A percentile compares a stretch with the other conserved stretches of the same genome.
Evolutionary conservation across 495 filamentous ascomycete genomes (phyloP).

Genomic region (Apiosordaria backusii): DNA sequence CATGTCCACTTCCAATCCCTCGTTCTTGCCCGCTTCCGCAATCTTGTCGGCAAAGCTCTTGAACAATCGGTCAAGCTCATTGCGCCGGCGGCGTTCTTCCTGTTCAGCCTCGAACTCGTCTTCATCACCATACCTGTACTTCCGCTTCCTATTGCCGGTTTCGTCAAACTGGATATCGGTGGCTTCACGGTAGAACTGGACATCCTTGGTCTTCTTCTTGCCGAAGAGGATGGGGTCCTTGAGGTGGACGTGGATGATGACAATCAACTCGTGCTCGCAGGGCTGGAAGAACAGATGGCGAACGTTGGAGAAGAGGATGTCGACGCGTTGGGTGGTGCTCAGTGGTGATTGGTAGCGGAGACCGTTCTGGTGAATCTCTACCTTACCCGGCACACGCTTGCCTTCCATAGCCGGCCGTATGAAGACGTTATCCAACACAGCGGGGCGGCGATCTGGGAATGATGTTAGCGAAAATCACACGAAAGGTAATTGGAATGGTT

Average conservation of each 20-base stretch:
- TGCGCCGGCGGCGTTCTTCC: slow-evolving; percentile 85
- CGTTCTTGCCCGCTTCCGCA: slow-evolving; percentile 82
- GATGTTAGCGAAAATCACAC: slow-evolving; percentile 32
- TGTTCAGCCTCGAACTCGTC: slow-evolving; percentile 99
- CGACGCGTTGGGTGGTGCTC: slow-evolving; percentile 74
- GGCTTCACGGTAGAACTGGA: slow-evolving; percentile 97
- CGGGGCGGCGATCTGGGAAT: slow-evolving; percentile 72
- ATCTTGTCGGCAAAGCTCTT: slow-evolving; percentile 98
- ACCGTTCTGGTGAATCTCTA: slow-evolving; percentile 99
- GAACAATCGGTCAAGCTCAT: slow-evolving; percentile 91
- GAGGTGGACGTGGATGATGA: slow-evolving; percentile 95
- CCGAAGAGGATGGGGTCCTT: slow-evolving; percentile 98
- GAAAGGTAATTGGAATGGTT: not conserved
- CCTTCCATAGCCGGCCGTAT: slow-evolving; percentile 92
- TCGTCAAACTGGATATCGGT: slow-evolving; percentile 99
- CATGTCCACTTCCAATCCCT: slow-evolving; percentile 84
- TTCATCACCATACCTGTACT: slow-evolving; percentile 97
- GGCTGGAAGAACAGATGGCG: slow-evolving; percentile 99
- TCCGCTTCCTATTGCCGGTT: slow-evolving; percentile 94
- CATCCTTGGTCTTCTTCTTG: slow-evolving; percentile 91
- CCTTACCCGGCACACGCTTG: slow-evolving; percentile 89
- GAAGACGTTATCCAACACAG: slow-evolving; percentile 83
- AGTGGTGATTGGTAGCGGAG: slow-evolving; percentile 90
- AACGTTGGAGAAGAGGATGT: slow-evolving; percentile 97
- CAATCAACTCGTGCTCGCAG: slow-evolving; percentile 90